phyloP scores from a whole-genome alignment of 805 yeast species.

The Sugiyamaella marilandica region DNA sequence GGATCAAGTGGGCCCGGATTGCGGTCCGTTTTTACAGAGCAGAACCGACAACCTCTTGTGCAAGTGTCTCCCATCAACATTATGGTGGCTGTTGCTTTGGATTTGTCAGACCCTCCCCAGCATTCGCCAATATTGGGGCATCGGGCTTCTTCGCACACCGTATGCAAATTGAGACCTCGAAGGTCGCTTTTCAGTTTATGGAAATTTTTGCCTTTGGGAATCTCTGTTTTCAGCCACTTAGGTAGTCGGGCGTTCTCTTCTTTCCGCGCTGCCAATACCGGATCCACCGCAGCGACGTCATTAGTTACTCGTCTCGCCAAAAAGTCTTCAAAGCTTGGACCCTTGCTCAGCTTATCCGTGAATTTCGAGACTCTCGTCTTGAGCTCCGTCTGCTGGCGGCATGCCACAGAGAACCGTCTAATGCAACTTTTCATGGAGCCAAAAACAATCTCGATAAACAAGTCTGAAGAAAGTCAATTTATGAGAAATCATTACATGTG shows the following conservation, averaged over 20 bases:
- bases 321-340: conserved; percentile 94
- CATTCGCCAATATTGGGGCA: conserved; percentile 99
- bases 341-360: conserved; percentile 65
- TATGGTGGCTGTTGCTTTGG: conserved; percentile 94
- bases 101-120: conserved; percentile 92
- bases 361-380: conserved; percentile 44
- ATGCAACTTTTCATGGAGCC: background rate
- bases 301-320: conserved; percentile 74
- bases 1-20: conserved; percentile 88
- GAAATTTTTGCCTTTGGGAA: conserved; percentile 90
- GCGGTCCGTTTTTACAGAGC: conserved; percentile 92
- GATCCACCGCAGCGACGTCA: conserved; percentile 49
- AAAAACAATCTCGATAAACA: background rate
- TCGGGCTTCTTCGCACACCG: conserved; percentile 98
- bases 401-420: no score
- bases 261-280: conserved; percentile 43
- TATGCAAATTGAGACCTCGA: conserved; percentile 79
- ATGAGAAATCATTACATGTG: background rate
- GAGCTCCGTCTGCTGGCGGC: background rate
- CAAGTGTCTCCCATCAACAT: conserved; percentile 99
- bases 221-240: conserved; percentile 89
- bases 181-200: conserved; percentile 79
- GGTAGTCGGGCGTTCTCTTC: conserved; percentile 60
- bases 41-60: conserved; percentile 98
- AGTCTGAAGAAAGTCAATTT: background rate